These are phyloP conservation scores for Orobanche coerulescens DNA, from an alignment of 257 asterid genomes.

Conservation along the genomic window DNA sequence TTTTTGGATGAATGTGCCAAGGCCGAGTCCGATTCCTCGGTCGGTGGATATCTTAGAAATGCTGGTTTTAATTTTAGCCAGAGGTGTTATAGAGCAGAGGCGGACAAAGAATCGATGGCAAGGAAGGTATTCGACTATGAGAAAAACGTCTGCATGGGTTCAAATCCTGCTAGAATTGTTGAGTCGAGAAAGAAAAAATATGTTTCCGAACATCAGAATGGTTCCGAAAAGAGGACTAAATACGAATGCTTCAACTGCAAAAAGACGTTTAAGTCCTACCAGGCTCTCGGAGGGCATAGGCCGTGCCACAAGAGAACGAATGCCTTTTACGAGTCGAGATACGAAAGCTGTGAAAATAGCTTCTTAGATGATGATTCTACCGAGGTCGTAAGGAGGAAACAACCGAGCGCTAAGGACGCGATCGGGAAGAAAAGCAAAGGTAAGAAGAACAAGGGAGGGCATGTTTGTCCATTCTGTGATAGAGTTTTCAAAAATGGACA, in stretches of 20 bases:
- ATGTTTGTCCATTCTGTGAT: conserved; percentile 72
- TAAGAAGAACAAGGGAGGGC: conserved; percentile 54
- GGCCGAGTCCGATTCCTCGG: conserved; percentile 57
- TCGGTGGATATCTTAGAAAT: conserved; percentile 34
- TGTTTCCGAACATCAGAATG: conserved; percentile 27
- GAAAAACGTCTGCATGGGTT: not conserved
- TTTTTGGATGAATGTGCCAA: conserved; percentile 45
- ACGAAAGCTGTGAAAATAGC: conserved; percentile 67
- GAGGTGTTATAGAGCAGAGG: conserved; percentile 33
- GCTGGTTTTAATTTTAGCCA: conserved; percentile 18
- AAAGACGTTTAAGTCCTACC: conserved; percentile 70
- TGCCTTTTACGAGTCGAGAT: conserved; percentile 35
- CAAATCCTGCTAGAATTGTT: conserved; percentile 19
- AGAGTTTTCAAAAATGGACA: conserved; percentile 90
- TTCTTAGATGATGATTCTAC: conserved; percentile 41
- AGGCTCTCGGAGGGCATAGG: conserved; percentile 91
- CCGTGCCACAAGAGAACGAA: conserved; percentile 73
- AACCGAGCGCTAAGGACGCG: conserved; percentile 27
- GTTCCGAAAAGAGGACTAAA: conserved; percentile 41
- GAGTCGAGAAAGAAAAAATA: conserved; percentile 39
- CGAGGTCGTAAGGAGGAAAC: conserved; percentile 30
- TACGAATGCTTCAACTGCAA: conserved; percentile 83
- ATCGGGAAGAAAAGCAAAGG: conserved; percentile 45
- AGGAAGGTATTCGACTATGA: conserved; percentile 25
- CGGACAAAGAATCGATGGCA: conserved; percentile 12